Evolutionary conservation across 169 alveolate species (phyloP), one percentile per base, ranked within the genome.

Genomic region (Plasmodium sp.): DNA sequence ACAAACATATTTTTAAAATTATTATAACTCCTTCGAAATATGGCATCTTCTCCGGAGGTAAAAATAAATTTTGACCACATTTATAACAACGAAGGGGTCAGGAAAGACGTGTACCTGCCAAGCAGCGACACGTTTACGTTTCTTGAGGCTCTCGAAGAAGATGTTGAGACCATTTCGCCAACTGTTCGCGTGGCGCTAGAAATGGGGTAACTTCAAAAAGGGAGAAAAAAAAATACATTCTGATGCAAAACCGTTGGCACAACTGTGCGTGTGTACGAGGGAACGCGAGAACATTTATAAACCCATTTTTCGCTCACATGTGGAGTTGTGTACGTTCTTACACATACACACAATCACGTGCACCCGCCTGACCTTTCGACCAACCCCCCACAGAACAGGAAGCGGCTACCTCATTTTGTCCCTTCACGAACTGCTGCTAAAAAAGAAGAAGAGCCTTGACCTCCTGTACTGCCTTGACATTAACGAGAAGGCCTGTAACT

Each of bases 81-180:
- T 54, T 90, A 95, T 36, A 84, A 75, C 16, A 84, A 71, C 74
- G 92, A 90, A 31, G 93, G 58, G 12, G 81, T 92, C 82, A 93
- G 80, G 31, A 94, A 84, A 4, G 79, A 83, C 27, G 96, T 93
- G 48, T 96, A 96, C 62, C 43, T 84, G 27, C 97, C 97, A n/a
- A 85, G 96, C 83, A 96, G 96, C 74, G 97, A 96, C 73, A 96
- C 97, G 31, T 96, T 95, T 83, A 79, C 95, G 5, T 96, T 95
- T 54, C 86, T 83, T 51, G 97, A 96, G 56, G 96, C 92, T 5
- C 77, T 96, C 5, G 90, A 93, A 48, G 67, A 80, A 27, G 97
- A 96, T 18, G 79, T 94, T 48, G 82, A 93, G 16, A 56, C 36
- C 58, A 54, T 96, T 51, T 27, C 94, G 7, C 54, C 81, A 62